These are phyloP conservation scores for Aspergillus sojae DNA, from an alignment of 2,329 filamentous ascomycete genomes.

Conservation along the genomic window DNA sequence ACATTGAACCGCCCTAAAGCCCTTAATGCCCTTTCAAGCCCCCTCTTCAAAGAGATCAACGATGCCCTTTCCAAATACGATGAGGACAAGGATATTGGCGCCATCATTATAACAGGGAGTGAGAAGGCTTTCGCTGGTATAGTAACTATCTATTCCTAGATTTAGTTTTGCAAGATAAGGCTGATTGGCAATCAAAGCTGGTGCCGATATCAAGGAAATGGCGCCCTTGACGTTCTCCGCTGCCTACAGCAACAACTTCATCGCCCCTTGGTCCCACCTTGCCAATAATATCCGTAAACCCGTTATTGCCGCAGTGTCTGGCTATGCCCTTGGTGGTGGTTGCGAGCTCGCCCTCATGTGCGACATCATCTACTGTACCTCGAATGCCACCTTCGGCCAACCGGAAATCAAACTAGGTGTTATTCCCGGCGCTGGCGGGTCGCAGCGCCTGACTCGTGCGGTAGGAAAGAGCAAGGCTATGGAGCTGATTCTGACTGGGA, in stretches of 20 bases:
- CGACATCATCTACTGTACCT: conserved; percentile 89
- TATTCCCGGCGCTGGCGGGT: conserved; percentile 89
- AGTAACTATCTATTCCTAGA: not conserved
- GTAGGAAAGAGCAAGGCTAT: conserved; percentile 85
- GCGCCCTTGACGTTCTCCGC: conserved; percentile 83
- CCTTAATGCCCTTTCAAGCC: conserved; percentile 88
- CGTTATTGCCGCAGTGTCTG: conserved; percentile 90
- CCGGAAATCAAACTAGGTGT: conserved; percentile 95
- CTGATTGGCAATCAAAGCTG: conserved; percentile 55
- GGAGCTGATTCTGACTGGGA: conserved; percentile 87
- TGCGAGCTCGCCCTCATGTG: conserved; percentile 98
- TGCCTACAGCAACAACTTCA: conserved; percentile 89
- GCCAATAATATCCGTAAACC: conserved; percentile 87
- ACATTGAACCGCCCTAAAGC: conserved; percentile 93
- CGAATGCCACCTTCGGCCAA: conserved; percentile 87
- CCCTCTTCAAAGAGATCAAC: conserved; percentile 89
- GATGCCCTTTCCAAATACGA: conserved; percentile 73
- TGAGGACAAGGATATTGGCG: conserved; percentile 67
- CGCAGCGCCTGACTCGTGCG: conserved; percentile 81
- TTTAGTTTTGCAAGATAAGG: not conserved
- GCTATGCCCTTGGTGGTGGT: conserved; percentile 90
- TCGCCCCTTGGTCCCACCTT: conserved; percentile 89
- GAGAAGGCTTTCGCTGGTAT: conserved; percentile 79
- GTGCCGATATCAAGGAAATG: conserved; percentile 99
- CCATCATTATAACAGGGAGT: conserved; percentile 85